These are phyloP conservation scores for Asterochloris erici DNA, from an alignment of 139 green algal genomes.

Conservation along the genomic window DNA sequence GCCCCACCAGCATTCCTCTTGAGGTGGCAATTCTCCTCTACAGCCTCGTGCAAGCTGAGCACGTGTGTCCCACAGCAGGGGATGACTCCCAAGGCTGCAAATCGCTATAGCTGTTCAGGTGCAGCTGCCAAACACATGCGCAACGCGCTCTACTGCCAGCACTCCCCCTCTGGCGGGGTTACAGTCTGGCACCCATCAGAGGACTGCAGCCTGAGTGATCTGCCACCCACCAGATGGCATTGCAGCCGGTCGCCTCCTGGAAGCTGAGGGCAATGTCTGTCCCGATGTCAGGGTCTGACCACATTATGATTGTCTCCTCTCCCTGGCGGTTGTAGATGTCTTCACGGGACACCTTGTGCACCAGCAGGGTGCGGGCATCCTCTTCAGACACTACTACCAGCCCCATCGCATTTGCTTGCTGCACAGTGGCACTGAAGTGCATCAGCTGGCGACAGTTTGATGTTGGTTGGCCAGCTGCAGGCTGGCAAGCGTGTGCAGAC, in stretches of 20 bases:
- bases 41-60: no score
- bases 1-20: no score
- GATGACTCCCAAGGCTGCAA: no score
- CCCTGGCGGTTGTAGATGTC: constrained; percentile 84
- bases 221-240: constrained; percentile 74
- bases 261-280: constrained; percentile 97
- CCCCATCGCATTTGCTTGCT: constrained; percentile 72
- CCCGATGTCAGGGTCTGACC: constrained; percentile 81
- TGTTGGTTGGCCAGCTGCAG: not conserved
- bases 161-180: no score
- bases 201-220: no score
- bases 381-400: constrained; percentile 89
- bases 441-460: not conserved
- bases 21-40: no score
- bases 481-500: no score
- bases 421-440: constrained; percentile 10
- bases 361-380: constrained; percentile 63
- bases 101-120: no score
- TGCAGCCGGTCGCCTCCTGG: constrained; percentile 83
- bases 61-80: no score
- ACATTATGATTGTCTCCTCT: constrained; percentile 97
- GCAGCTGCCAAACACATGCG: no score
- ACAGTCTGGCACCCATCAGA: no score
- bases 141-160: not conserved
- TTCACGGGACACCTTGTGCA: constrained; percentile 80